Evolutionary conservation across 257 asterid species (phyloP), one percentile per base, ranked within the genome.

Genomic region (Datura wrightii): DNA sequence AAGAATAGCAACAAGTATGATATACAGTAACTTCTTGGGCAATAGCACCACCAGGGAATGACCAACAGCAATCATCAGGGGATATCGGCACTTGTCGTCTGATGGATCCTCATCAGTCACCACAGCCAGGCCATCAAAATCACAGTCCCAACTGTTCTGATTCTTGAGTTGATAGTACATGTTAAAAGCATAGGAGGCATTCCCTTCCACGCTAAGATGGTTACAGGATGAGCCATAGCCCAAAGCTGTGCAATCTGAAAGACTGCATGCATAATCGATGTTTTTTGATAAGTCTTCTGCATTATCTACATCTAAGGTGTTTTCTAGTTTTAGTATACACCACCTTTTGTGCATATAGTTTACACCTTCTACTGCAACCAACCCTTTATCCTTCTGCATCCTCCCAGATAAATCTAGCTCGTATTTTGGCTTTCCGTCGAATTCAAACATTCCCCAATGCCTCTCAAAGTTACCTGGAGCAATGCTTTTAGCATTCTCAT

Each of bases 361-460:
- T 53, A 84, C 86, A 46, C 83, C 83, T 42, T 83, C 83, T 63
- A 86, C 87, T 42, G 66, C 80, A 19, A 87, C 79, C 79, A 87
- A 67, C 7, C 89, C 87, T 41, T 66, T 83, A 7, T 84, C 60
- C 63, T 82, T 87, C 71, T 85, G 60, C 81, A 74, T 74, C 59
- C 19, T 74, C 60, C 81, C 81, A 60, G 82, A 84, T 65, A 87
- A 78, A 52, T 83, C 72, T 14, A 87, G 84, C 71, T 84, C 83
- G 84, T 87, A 87, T 79, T 87, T 87, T 14, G 85, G 80, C 42
- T 85, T 60, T 0, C 89, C 89, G 2, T 84, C 89, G 36, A 84
- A 87, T 56, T 82, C 81, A 31, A 87, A 76, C 16, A 87, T 60
- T 69, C 89, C 89, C 89, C 89, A 87, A 19, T 87, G 89, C 46